phyloP scores from a whole-genome alignment of 2,329 filamentous ascomycete genomes.

The Stachybotrys echinatus region DNA sequence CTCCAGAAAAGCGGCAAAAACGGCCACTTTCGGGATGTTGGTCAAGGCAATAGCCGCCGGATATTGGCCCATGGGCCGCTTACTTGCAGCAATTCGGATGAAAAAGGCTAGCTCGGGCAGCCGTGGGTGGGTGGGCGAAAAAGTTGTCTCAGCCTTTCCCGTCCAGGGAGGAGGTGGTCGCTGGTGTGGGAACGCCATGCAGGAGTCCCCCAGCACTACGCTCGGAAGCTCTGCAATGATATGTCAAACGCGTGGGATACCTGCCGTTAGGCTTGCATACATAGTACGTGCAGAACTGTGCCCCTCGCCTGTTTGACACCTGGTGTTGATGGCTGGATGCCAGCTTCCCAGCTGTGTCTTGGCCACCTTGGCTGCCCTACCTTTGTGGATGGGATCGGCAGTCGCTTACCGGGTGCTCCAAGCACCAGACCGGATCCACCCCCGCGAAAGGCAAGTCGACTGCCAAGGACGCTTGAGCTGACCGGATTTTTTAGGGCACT shows the following conservation, averaged over 20 bases:
- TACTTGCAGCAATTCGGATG: not conserved
- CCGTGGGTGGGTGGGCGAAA: not conserved
- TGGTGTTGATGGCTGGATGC: not conserved
- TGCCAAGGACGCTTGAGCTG: not conserved
- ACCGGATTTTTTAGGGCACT: not conserved
- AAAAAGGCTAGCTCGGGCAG: not conserved
- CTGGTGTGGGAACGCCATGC: too few relatives aligned
- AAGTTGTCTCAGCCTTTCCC: not conserved
- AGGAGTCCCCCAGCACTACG: too few relatives aligned
- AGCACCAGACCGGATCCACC: not conserved
- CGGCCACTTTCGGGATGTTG: not conserved
- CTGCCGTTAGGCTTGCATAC: too few relatives aligned
- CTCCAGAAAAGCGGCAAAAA: not conserved
- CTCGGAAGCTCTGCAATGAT: too few relatives aligned
- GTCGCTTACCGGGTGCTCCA: not conserved
- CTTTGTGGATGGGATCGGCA: too few relatives aligned
- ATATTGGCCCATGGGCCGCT: not conserved
- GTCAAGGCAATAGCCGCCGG: not conserved
- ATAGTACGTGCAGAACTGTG: too few relatives aligned
- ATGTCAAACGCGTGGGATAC: too few relatives aligned
- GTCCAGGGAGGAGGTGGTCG: not conserved
- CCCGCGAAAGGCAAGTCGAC: not conserved
- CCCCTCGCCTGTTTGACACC: too few relatives aligned
- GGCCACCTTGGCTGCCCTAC: too few relatives aligned
- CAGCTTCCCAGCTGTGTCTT: too few relatives aligned